Conservation (phyloP, 2,329 filamentous ascomycete genomes). For the Ceratocystis colombiana region DNA sequence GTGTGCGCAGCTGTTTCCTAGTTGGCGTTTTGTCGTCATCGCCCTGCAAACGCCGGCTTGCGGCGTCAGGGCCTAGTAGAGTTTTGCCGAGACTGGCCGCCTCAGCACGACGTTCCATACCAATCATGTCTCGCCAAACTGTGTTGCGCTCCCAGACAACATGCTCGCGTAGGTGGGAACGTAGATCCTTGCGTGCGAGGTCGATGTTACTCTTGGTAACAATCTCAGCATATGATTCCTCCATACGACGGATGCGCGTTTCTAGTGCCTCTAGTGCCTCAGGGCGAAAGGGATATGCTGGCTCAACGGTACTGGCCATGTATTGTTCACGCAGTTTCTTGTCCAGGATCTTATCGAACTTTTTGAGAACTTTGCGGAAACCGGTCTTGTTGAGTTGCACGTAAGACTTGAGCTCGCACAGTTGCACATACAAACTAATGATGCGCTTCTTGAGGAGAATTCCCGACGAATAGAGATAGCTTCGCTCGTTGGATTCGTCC, state of each 20-base stretch:
- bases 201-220: slow-evolving; percentile 71
- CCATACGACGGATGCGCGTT: slow-evolving; percentile 61
- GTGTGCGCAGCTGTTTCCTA: slow-evolving; percentile 64
- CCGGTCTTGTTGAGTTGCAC: slow-evolving; percentile 93
- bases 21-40: slow-evolving; percentile 58
- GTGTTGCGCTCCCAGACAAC: slow-evolving; percentile 99
- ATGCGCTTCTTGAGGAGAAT: slow-evolving; percentile 90
- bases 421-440: slow-evolving; percentile 74
- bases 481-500: slow-evolving; percentile 70
- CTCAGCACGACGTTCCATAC: slow-evolving; percentile 88
- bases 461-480: slow-evolving; percentile 53
- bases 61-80: slow-evolving; percentile 63
- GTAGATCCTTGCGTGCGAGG: slow-evolving; percentile 71
- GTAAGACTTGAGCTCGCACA: slow-evolving; percentile 93
- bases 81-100: slow-evolving; percentile 84
- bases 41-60: slow-evolving; percentile 66
- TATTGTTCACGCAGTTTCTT: slow-evolving; percentile 68
- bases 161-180: slow-evolving; percentile 86
- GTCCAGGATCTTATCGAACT: slow-evolving; percentile 94
- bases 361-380: slow-evolving; percentile 93
- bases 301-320: slow-evolving; percentile 61
- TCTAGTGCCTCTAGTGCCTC: slow-evolving; percentile 62
- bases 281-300: slow-evolving; percentile 70
- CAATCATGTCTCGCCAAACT: slow-evolving; percentile 98
- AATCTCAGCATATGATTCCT: slow-evolving; percentile 67